These are phyloP conservation scores for Trametes versicolor DNA, from an alignment of 1,284 basidiomycete genomes.

Conservation along the genomic window DNA sequence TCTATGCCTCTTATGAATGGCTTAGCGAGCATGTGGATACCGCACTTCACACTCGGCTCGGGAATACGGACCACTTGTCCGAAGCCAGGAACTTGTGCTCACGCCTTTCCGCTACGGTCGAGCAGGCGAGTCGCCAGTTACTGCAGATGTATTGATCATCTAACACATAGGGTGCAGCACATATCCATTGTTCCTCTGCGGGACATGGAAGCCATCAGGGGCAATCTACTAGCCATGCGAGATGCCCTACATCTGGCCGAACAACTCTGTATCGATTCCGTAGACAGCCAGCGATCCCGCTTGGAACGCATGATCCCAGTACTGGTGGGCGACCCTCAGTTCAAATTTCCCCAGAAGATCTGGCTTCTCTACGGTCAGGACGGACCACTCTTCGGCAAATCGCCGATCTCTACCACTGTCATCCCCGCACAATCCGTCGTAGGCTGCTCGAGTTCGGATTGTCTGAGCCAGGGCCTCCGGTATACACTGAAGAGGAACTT, in stretches of 20 bases:
- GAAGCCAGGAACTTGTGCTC: background rate
- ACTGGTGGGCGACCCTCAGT: conserved; percentile 41
- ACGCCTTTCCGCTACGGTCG: background rate
- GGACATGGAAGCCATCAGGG: background rate
- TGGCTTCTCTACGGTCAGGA: conserved; percentile 38
- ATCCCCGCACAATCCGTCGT: conserved; percentile 42
- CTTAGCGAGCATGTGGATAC: conserved; percentile 1
- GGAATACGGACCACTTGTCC: background rate
- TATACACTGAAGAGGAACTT: conserved; percentile 26
- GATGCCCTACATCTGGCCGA: background rate
- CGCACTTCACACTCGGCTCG: conserved; percentile 12
- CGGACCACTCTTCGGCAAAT: conserved; percentile 39
- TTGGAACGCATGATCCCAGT: background rate
- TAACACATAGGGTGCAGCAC: background rate
- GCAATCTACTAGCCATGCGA: background rate
- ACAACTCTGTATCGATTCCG: background rate
- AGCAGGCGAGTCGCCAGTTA: background rate
- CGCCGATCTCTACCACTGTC: conserved; percentile 36
- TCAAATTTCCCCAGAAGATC: conserved; percentile 42
- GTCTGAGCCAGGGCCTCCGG: conserved; percentile 42
- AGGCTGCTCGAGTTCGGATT: conserved; percentile 45
- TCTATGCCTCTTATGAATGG: conserved; percentile 2
- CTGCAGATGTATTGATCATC: conserved; percentile 20
- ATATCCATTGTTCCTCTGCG: background rate
- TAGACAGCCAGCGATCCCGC: background rate